phyloP scores from a whole-genome alignment of 371 early-diverging fungal species.

The Mortierella sp. region DNA sequence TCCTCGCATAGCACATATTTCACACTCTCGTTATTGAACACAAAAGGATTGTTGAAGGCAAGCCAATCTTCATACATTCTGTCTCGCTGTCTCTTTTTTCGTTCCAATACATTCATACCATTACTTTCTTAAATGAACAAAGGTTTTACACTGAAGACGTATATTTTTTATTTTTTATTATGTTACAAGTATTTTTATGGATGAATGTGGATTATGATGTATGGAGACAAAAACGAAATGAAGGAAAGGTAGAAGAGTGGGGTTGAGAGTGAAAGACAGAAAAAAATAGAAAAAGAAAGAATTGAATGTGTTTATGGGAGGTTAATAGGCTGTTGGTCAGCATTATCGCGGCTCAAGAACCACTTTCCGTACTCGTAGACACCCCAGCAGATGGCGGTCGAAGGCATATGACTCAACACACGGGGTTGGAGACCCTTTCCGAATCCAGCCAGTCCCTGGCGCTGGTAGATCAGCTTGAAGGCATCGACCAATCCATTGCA shows the following conservation, averaged over 20 bases:
- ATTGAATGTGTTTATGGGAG: constrained; percentile 16
- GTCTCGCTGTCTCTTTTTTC: neutral
- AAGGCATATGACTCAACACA: constrained; percentile 91
- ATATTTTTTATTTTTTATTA: constrained; percentile 2
- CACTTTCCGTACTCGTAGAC: constrained; percentile 93
- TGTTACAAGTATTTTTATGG: neutral
- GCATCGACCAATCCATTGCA: constrained; percentile 83
- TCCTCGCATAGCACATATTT: neutral
- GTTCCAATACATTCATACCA: constrained; percentile 2
- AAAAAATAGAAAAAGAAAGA: neutral
- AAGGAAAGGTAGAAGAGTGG: neutral
- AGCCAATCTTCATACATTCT: neutral
- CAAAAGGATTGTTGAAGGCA: neutral
- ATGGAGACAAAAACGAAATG: neutral
- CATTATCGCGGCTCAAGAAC: constrained; percentile 60
- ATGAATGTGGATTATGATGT: neutral
- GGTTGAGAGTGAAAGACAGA: neutral
- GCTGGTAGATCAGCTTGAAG: constrained; percentile 78
- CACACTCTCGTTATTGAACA: neutral
- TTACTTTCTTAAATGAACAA: neutral
- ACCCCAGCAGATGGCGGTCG: constrained; percentile 96
- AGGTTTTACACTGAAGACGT: neutral
- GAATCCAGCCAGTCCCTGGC: constrained; percentile 86
- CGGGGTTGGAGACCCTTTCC: constrained; percentile 88
- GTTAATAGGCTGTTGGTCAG: constrained; percentile 38